Evolutionary conservation across 495 filamentous ascomycete genomes (phyloP).

Genomic region (Acidiella bohemica): DNA sequence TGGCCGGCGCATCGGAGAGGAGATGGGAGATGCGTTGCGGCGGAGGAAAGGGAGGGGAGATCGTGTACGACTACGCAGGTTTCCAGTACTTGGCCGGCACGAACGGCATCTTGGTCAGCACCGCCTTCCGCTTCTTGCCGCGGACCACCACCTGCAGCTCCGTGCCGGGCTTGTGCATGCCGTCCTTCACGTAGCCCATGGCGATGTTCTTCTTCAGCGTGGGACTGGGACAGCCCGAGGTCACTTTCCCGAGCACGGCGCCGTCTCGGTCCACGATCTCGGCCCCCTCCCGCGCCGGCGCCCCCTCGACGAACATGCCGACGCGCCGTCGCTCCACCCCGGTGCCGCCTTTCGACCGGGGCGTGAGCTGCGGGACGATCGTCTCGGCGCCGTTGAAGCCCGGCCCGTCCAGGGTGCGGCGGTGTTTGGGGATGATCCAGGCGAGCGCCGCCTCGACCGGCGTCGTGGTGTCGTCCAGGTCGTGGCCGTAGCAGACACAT

Average conservation of each 20-base stretch:
- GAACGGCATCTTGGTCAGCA: constrained; percentile 88
- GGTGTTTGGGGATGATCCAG: constrained; percentile 73
- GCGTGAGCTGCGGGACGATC: constrained; percentile 57
- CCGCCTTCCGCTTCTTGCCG: constrained; percentile 66
- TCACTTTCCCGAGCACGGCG: constrained; percentile 56
- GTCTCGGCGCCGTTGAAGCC: constrained; percentile 59
- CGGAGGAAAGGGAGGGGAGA: too few relatives aligned
- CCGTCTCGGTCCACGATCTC: constrained; percentile 52
- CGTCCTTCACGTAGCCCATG: constrained; percentile 84
- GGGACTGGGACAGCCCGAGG: constrained; percentile 80
- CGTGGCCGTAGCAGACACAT: constrained; percentile 99
- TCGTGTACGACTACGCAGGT: too few relatives aligned
- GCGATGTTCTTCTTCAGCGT: constrained; percentile 79
- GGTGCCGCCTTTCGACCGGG: constrained; percentile 49
- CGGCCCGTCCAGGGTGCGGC: constrained; percentile 40
- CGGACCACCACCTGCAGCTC: constrained; percentile 68
- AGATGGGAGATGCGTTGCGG: too few relatives aligned
- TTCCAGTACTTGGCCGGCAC: constrained; percentile 64
- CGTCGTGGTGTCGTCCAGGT: constrained; percentile 78
- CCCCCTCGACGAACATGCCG: constrained; percentile 70
- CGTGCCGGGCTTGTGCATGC: constrained; percentile 74
- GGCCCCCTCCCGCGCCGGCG: constrained; percentile 82
- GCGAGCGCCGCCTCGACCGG: constrained; percentile 70
- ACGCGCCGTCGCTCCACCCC: constrained; percentile 62
- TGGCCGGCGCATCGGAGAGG: too few relatives aligned